Conservation (phyloP, 805 yeast genomes). For the Candida jianshihensis region DNA sequence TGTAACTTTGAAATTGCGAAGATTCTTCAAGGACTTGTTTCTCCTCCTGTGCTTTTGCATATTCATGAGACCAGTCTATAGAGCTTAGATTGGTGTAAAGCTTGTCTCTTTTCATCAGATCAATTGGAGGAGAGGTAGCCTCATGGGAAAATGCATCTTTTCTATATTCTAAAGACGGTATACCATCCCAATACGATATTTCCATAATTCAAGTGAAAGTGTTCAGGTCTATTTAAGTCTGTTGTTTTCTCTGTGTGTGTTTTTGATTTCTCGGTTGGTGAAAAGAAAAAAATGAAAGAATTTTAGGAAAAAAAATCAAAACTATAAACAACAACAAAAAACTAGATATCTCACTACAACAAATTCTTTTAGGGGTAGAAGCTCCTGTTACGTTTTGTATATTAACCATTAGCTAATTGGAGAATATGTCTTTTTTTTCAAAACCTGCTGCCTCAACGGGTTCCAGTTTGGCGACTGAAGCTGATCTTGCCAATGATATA, state of each 20-base stretch:
- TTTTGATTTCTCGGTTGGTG: no score
- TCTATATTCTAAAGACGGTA: slow-evolving; percentile 2
- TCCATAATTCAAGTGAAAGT: no score
- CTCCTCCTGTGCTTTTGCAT: slow-evolving; percentile 16
- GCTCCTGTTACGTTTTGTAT: no score
- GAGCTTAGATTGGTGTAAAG: slow-evolving; percentile 34
- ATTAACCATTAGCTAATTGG: background rate
- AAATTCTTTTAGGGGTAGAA: no score
- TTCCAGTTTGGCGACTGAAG: slow-evolving; percentile 19
- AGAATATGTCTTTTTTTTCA: slow-evolving; percentile 33
- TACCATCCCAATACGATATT: background rate
- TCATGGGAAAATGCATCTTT: no score
- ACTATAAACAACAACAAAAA: no score
- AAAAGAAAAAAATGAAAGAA: no score
- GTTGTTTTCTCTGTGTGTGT: no score
- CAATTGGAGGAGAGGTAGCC: no score
- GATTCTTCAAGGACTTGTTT: slow-evolving; percentile 1
- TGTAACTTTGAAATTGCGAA: slow-evolving; percentile 1
- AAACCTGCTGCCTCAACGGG: slow-evolving; percentile 18
- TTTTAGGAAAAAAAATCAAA: no score
- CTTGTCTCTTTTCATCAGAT: slow-evolving; percentile 2
- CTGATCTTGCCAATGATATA: slow-evolving; percentile 62
- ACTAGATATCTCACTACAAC: no score
- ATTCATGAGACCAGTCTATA: slow-evolving; percentile 49
- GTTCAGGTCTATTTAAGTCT: no score